Percentiles rank a stretch among this genome's conserved stretches.
Evolutionary conservation across 306 rosid species (phyloP).

Genomic region (Quercus bicolor): DNA sequence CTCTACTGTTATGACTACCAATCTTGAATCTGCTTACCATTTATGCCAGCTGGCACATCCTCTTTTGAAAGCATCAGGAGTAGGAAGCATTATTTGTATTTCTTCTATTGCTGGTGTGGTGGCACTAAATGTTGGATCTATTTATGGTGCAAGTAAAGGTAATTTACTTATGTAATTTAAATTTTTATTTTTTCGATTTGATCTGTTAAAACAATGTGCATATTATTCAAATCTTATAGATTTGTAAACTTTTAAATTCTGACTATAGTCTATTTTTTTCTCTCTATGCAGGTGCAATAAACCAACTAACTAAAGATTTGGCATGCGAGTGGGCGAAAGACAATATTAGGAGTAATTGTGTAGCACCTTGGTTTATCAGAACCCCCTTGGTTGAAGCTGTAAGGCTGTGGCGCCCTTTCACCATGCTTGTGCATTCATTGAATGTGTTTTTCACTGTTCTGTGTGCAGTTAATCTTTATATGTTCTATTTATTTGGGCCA

Average conservation of each 20-base stretch:
- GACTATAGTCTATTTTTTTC: background rate
- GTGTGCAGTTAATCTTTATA: no score
- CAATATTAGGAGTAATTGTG: background rate
- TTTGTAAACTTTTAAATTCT: background rate
- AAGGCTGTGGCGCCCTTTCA: background rate
- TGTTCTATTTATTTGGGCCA: constrained; percentile 21
- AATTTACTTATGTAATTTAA: background rate
- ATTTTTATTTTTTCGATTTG: background rate
- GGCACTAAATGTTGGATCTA: background rate
- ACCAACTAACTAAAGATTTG: background rate
- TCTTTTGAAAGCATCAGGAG: constrained; percentile 41
- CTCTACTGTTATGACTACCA: constrained; percentile 26
- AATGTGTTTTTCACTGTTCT: no score
- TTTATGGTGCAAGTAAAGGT: constrained; percentile 32
- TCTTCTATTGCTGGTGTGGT: constrained; percentile 29
- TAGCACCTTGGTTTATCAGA: background rate
- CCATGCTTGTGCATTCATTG: background rate
- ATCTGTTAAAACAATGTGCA: background rate
- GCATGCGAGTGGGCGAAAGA: background rate
- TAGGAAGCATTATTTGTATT: constrained; percentile 30
- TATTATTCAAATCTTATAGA: background rate
- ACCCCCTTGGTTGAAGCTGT: background rate
- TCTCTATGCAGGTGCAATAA: background rate
- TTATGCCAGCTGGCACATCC: constrained; percentile 48
- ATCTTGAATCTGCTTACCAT: constrained; percentile 38